Evolutionary conservation across 108 stramenopile species (phyloP), one percentile per base, ranked within the genome.

Genomic region (Conticribra weissflogii): DNA sequence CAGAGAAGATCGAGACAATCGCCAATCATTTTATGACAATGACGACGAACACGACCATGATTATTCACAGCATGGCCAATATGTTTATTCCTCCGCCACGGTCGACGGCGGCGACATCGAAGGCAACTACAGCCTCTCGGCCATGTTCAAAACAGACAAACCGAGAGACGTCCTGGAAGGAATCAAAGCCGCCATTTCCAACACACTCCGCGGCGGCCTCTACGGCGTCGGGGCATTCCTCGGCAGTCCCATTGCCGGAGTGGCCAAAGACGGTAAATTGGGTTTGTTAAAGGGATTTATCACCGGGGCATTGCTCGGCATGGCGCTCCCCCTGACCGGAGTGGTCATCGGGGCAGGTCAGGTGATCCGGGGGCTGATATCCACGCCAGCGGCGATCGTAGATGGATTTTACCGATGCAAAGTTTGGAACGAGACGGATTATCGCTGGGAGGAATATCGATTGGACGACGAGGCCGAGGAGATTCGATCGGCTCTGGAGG

Each of bases 81-180:
- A 41, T 41, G 36, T 9, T 41, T 5, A 41, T 41, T n/a, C n/a
- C n/a, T n/a, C n/a, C n/a, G n/a, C n/a, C n/a, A n/a, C n/a, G n/a
- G n/a, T n/a, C n/a, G 36, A 41, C 12, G 36, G 12, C 12, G 46
- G 14, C 22, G 19, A 54, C 16, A 45, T 51, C 4, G 52, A 32
- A 18, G 53, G 18, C n/a, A 33, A 29, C 4, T 12, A 53, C 23
- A 31, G 12, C 16, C 52, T 69, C 4, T 59, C 63, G 16, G 41
- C 33, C 32, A 32, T 78, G 0, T 59, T 78, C 50, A 55, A 55
- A 27, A 59, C 54, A 17, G 52, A 32, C 27, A 69, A 57, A 54
- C 76, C 76, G 1, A 41, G 76, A 12, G 76, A 78, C 65, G 25
- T 65, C 0, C 24, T 78, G 29, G 76, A 64, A 25, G 76, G 76